These are phyloP conservation scores for Colletotrichum costaricense DNA, from an alignment of 2,329 filamentous ascomycete genomes.

Conservation along the genomic window DNA sequence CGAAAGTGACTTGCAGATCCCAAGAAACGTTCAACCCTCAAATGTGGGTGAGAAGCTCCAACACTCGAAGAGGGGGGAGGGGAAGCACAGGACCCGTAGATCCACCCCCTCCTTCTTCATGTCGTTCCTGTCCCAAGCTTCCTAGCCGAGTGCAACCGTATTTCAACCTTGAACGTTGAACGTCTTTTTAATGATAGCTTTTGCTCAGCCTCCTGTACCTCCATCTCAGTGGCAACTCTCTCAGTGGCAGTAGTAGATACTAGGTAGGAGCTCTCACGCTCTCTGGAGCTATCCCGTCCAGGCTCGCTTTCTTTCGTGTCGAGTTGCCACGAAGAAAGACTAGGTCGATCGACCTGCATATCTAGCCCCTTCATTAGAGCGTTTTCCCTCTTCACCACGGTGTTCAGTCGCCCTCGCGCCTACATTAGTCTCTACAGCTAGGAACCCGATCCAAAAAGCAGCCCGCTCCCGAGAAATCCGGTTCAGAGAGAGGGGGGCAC, in stretches of 20 bases:
- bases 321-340: not conserved
- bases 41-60: not conserved
- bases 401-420: slow-evolving; percentile 3
- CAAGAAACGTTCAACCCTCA: not conserved
- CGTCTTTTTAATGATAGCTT: not conserved
- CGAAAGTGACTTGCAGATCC: not conserved
- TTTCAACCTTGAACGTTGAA: not conserved
- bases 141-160: slow-evolving; percentile 17
- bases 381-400: not conserved
- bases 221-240: not conserved
- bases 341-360: not conserved
- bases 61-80: not conserved
- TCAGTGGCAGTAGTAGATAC: not conserved
- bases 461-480: not conserved
- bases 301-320: not conserved
- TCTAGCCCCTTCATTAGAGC: not conserved
- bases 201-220: not conserved
- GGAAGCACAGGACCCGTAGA: slow-evolving; percentile 17
- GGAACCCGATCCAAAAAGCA: not conserved
- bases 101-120: slow-evolving; percentile 30
- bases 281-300: not conserved
- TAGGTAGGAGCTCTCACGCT: not conserved
- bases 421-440: slow-evolving; percentile 16
- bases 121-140: slow-evolving; percentile 19
- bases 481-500: too few species aligned